Base-by-base conservation (phyloP, 2,329 filamentous ascomycete genomes). In the Xylaria sp. region DNA sequence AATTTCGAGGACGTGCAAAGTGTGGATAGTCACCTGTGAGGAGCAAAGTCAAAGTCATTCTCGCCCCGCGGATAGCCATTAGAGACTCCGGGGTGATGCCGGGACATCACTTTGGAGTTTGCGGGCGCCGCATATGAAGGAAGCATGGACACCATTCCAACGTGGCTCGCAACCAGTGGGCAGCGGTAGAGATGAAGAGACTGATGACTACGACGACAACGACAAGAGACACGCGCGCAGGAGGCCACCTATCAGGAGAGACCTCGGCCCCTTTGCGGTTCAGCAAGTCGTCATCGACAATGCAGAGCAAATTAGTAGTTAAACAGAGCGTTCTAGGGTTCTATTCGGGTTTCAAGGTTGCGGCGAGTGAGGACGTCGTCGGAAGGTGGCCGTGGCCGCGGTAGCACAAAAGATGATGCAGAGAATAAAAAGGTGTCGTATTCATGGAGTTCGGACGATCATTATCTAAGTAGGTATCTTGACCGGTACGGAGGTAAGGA, bases 21-120 rank as follows among this genome's bases (percentile, higher is more conserved):
- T 54, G 63, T 57, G 39, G 69, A 46, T 77, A 89, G 86, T 78
- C 88, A 97, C 92, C 93, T 92, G 81, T 97, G 94, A 75, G 94
- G 93, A 75, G 93, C 94, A 78, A 97, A 94, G 74, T 94, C 93
- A 79, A 97, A 95, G 55, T 91, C 92, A 78, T 91, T 91, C 20
- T 63, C 54, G 20, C 62, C 88, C 72, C 90, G 87, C 72, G 92
- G 91, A 80, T 94, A 94, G 79, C 94, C 94, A 84, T 96, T 97
- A 72, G 91, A 89, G 82, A 92, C 95, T 80, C 91, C 91, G 81
- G 84, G 83, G 79, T 92, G 88, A 86, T 97, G 93, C 85, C 94
- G 90, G 80, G 95, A 92, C 90, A 96, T 94, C 89, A 91, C 92
- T 84, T 89, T 90, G 80, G 82, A 83, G 79, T 83, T 81, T 75